A percentile compares a stretch with the other conserved stretches of the same genome.
Conservation (phyloP, 2,329 filamentous ascomycete species). For the Alternaria arbusti region DNA sequence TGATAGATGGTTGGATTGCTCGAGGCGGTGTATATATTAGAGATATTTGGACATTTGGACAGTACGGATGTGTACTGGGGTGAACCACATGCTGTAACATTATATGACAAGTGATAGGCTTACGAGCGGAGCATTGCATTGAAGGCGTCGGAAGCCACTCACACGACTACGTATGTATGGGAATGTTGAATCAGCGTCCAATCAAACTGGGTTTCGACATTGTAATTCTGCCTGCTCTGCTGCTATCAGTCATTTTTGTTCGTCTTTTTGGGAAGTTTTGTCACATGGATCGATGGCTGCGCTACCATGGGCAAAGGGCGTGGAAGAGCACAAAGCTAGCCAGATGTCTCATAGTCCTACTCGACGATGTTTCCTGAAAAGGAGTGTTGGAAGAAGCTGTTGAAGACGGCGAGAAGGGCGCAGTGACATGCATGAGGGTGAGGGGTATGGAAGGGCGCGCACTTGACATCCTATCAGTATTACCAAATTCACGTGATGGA, state of each 20-base stretch:
- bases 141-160: neutral
- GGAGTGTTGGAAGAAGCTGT: neutral
- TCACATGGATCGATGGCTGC: neutral
- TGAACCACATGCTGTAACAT: neutral
- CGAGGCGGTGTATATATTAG: neutral
- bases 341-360: neutral
- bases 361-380: neutral
- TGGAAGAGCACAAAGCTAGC: neutral
- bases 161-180: neutral
- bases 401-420: neutral
- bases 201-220: neutral
- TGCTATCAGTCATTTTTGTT: neutral
- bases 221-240: neutral
- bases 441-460: neutral
- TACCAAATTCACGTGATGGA: neutral
- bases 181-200: neutral
- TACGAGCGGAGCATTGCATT: neutral
- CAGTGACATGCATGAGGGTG: neutral
- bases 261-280: neutral
- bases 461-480: neutral
- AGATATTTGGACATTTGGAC: neutral
- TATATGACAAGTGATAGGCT: neutral
- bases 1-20: neutral
- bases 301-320: neutral
- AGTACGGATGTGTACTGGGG: neutral